Base-by-base conservation (phyloP, 2,329 filamentous ascomycete species). In the Trichothecium sympodiale region DNA sequence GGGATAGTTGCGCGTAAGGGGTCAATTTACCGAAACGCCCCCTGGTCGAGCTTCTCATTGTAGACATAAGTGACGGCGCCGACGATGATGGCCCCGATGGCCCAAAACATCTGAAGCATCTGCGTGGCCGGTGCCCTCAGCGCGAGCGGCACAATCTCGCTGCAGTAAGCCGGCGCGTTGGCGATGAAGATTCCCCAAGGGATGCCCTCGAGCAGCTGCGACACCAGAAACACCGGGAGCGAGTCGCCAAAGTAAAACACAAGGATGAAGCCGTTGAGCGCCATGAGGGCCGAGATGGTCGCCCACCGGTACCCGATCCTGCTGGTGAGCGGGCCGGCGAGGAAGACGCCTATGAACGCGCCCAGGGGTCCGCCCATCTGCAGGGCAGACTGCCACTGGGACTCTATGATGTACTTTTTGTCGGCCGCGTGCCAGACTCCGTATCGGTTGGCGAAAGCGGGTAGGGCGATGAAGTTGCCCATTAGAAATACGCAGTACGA, bases 101-200 rank as follows among this genome's bases (percentile, higher is more conserved):
- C 67, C 74, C 74, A 78, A 56, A 70, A 71, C 73, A 78, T 77
- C 50, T 78, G 73, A 51, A 77, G 45, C 58, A 71, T 77, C 46
- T 71, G 67, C 2, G 74, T 77, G 12, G 61, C 63, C 30, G 70
- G 66, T 38, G 67, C 74, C 50, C 74, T 59, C 30, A 78, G 58
- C 44, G 57, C 55, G 27, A 78, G 60, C 1, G 74, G 74, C 9
- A 74, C 70, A 34, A 78, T 73, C 50, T 78, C 74, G 43, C 58
- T 60, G 52, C 67, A 71, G 56, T 77, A 42, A 20, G 40, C 37
- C n/a, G 42, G 38, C 5, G 37, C 38, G 29, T 42, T 42, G 28
- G 36, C 42, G 42, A 77, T 74, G 55, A 78, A 78, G 45, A 77
- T 66, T 16, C 74, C 74, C 74, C 74, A 78, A 0, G 54, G 73